Base-by-base conservation (phyloP, 1,139 yeast genomes). In the Saccharomyces hybrid region DNA sequence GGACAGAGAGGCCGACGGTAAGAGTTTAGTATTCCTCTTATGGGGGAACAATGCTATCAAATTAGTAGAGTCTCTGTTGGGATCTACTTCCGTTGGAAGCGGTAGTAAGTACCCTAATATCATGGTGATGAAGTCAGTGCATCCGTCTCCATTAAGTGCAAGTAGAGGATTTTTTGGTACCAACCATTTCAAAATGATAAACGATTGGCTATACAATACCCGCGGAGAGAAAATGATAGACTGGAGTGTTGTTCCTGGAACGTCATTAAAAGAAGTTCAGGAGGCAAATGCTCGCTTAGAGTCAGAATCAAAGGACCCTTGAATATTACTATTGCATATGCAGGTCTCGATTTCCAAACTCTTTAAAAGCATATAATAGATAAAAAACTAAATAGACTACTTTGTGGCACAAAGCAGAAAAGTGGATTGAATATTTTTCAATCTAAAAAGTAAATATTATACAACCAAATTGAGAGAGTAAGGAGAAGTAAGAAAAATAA, bases 31-130 rank as follows among this genome's bases (percentile, higher is more conserved):
- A 3, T 79, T 93, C 31, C 74, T 93, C 75, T 88, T 96, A 0
- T 95, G 99, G 99, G 99, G 99, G 0, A 74, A 81, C 7, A 97
- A 97, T 2, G 99, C 99, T 0, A 90, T 85, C 53, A 85, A 82
- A 57, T 74, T 95, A 42, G 78, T 89, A 1, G 77, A 75, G 48
- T 74, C 73, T 69, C 52, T 66, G 60, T 13, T 78, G 73, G 29
- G 73, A 70, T 49, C 65, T 68, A 49, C 62, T 73, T 53, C 58
- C 68, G 19, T 62, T 38, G 46, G 51, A 25, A 32, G 31, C 26
- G 34, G 51, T 7, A 53, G 50, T 3, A 52, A 66, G 7, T 67
- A 70, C 25, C 75, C 79, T 1, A 70, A 75, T 48, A 76, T 82
- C 55, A 64, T 76, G 53, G 81, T 88, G 0, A 72, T 93, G 48